A percentile compares a stretch with the other conserved stretches of the same genome.
Evolutionary conservation across 2,329 filamentous ascomycete species (phyloP).

Genomic region (Trichoderma afroharzianum): DNA sequence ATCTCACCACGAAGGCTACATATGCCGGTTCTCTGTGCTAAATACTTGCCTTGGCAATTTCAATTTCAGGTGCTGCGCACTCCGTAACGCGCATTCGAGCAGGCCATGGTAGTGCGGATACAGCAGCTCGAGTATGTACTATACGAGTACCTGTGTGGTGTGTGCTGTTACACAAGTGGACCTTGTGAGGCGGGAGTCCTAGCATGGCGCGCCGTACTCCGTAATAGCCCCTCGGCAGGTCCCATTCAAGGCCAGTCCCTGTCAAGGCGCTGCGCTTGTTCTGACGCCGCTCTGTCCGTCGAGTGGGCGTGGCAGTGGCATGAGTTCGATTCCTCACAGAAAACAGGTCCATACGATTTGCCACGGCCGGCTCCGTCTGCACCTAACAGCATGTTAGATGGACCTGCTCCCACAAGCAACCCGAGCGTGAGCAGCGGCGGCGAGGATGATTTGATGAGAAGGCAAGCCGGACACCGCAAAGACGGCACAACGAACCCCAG

Average conservation of each 20-base stretch:
- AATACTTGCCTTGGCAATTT: not conserved
- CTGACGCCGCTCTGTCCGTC: constrained; percentile 6
- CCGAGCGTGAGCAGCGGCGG: not conserved
- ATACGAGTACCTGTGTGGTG: not conserved
- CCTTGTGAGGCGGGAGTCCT: constrained; percentile 22
- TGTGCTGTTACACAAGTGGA: constrained; percentile 19
- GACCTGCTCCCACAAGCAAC: not conserved
- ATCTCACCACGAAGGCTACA: constrained; percentile 15
- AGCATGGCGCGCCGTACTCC: constrained; percentile 20
- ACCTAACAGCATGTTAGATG: not conserved
- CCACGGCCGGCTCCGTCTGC: not conserved
- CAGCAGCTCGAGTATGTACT: not conserved
- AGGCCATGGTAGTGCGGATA: not conserved
- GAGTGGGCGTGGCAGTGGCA: not conserved
- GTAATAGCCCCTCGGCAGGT: constrained; percentile 23
- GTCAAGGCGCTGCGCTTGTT: constrained; percentile 12
- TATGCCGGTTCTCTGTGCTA: not conserved
- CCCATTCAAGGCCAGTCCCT: constrained; percentile 12
- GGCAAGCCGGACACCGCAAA: not conserved
- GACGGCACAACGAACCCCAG: constrained; percentile 8
- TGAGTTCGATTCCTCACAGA: not conserved
- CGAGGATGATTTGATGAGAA: not conserved
- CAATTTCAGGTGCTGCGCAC: not conserved
- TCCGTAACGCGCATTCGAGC: not conserved
- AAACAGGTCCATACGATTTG: not conserved